These are phyloP conservation scores for Chaetoceros muelleri DNA, from an alignment of 108 stramenopile species.

Conservation along the genomic window DNA sequence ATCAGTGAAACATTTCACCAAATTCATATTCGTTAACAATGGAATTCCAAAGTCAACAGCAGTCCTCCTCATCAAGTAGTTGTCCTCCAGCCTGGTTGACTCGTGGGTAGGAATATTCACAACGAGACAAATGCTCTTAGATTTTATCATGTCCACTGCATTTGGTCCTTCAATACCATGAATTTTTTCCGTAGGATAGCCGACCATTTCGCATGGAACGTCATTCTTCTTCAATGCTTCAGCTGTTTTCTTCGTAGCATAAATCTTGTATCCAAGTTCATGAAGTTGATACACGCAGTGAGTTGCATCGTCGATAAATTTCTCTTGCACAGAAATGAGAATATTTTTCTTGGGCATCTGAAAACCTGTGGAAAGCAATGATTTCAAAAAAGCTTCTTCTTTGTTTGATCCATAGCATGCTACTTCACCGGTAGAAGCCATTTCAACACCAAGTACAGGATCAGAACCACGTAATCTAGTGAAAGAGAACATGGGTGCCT, in stretches of 20 bases:
- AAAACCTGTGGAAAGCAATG: constrained; percentile 88
- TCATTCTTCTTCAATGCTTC: constrained; percentile 73
- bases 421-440: constrained; percentile 98
- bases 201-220: constrained; percentile 71
- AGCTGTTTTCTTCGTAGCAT: constrained; percentile 83
- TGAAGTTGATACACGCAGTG: constrained; percentile 79
- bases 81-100: constrained; percentile 76
- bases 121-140: constrained; percentile 79
- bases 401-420: constrained; percentile 96
- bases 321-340: constrained; percentile 70
- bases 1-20: constrained; percentile 81
- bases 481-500: constrained; percentile 99
- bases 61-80: constrained; percentile 89
- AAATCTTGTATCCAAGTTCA: constrained; percentile 84
- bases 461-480: constrained; percentile 97
- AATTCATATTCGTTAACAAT: constrained; percentile 90
- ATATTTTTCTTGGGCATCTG: constrained; percentile 93
- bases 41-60: constrained; percentile 94
- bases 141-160: constrained; percentile 69
- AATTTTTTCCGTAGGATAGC: constrained; percentile 67
- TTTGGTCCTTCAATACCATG: constrained; percentile 35
- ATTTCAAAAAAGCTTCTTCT: constrained; percentile 97
- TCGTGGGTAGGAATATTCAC: constrained; percentile 91
- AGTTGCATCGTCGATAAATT: constrained; percentile 76
- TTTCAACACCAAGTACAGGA: constrained; percentile 97